Conservation (phyloP, 306 rosid genomes). For the Cucurbita pepo region DNA sequence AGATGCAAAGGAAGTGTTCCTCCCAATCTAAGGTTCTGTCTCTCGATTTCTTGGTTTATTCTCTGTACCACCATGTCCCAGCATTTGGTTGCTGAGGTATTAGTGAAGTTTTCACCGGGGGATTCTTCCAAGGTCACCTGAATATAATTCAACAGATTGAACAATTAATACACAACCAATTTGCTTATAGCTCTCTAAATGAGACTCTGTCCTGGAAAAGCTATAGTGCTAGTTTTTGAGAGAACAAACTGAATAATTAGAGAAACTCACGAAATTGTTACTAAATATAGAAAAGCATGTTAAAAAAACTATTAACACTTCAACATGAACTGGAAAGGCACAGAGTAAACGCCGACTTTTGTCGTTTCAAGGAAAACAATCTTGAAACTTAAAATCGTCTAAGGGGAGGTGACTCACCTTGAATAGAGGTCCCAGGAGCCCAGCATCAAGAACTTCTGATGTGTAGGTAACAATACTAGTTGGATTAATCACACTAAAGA, state of each 20-base stretch:
- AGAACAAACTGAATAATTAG: background rate
- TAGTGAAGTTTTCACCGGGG: conserved; percentile 37
- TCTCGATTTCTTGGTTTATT: conserved; percentile 30
- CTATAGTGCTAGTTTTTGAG: background rate
- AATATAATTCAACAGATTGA: conserved; percentile 4
- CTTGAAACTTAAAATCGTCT: background rate
- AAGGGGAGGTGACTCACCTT: conserved; percentile 33
- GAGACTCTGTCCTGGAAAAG: background rate
- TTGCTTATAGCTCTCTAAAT: background rate
- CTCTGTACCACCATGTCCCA: conserved; percentile 60
- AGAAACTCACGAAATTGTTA: background rate
- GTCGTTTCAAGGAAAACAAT: conserved; percentile 5
- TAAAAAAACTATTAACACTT: background rate
- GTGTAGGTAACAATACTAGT: conserved; percentile 40
- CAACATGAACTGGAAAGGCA: background rate
- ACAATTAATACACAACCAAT: background rate
- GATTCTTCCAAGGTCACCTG: conserved; percentile 69
- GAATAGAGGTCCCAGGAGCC: conserved; percentile 77
- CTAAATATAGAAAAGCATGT: background rate
- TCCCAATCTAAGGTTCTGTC: conserved; percentile 24
- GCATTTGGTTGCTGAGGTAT: conserved; percentile 45
- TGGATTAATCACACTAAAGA: conserved; percentile 52
- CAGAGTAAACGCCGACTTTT: background rate
- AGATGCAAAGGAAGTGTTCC: conserved; percentile 25
- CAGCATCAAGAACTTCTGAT: conserved; percentile 80